Conservation (phyloP, 2,329 filamentous ascomycete genomes). For the Cytospora piceicola region DNA sequence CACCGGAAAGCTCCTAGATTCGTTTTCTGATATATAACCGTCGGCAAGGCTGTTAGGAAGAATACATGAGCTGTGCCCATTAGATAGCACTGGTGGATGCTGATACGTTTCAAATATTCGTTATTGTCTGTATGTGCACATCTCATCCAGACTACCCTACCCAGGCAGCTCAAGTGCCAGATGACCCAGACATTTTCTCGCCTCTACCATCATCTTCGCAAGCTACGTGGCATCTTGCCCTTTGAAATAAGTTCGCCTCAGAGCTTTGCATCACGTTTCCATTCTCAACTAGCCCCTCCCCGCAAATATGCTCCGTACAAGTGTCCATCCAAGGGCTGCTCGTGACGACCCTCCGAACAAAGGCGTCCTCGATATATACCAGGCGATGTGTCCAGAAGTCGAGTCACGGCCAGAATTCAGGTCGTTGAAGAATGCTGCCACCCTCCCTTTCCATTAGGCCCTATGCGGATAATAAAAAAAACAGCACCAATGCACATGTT, state of each 20-base stretch:
- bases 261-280: background rate
- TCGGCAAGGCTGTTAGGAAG: background rate
- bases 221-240: constrained; percentile 3
- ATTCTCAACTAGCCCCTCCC: background rate
- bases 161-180: constrained; percentile 2
- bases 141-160: constrained; percentile 13
- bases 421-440: constrained; percentile 20
- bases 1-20: too few relatives aligned
- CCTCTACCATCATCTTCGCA: background rate
- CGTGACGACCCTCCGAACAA: background rate
- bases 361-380: constrained; percentile 12
- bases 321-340: background rate
- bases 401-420: constrained; percentile 10
- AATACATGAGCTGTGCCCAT: background rate
- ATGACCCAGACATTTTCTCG: constrained; percentile 1
- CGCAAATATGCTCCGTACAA: constrained; percentile 5
- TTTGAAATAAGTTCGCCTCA: constrained; percentile 2
- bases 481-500: constrained; percentile 8
- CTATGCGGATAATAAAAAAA: constrained; percentile 9
- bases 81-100: background rate
- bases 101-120: background rate
- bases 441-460: constrained; percentile 14
- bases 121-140: constrained; percentile 11
- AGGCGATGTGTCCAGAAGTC: constrained; percentile 22
- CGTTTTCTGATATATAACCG: background rate